Evolutionary conservation across 805 yeast species (phyloP).

Genomic region (Candida boleticola): DNA sequence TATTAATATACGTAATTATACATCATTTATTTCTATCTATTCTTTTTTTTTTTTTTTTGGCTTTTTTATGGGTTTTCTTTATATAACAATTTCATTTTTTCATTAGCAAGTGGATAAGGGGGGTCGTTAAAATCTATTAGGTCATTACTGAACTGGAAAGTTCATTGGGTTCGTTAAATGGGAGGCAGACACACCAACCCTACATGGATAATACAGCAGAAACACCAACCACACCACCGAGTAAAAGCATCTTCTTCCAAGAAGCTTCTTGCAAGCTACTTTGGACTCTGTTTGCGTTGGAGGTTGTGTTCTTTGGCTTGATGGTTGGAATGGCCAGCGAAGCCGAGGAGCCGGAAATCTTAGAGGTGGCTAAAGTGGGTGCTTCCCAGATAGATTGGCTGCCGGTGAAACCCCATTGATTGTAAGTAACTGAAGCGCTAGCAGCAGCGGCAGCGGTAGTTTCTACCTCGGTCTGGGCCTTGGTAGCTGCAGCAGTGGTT

Average conservation of each 20-base stretch:
- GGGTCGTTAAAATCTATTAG: too few relatives aligned
- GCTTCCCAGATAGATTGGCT: slow-evolving; percentile 34
- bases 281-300: slow-evolving; percentile 15
- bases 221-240: slow-evolving; percentile 14
- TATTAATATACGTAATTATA: neutral
- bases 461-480: slow-evolving; percentile 8
- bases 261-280: slow-evolving; percentile 8
- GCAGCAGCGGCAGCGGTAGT: slow-evolving; percentile 10
- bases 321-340: slow-evolving; percentile 13
- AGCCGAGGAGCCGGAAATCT: slow-evolving; percentile 5
- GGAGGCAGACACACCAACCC: too few relatives aligned
- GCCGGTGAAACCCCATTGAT: slow-evolving; percentile 45
- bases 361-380: slow-evolving; percentile 11
- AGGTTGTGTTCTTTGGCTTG: slow-evolving; percentile 15
- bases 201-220: slow-evolving; percentile 9
- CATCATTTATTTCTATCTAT: too few relatives aligned
- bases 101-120: too few relatives aligned
- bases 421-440: slow-evolving; percentile 21
- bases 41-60: too few relatives aligned
- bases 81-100: too few relatives aligned
- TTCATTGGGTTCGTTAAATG: too few relatives aligned
- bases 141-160: too few relatives aligned
- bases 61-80: slow-evolving; percentile 1
- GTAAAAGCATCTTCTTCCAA: slow-evolving; percentile 3
- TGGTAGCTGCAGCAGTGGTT: slow-evolving; percentile 4